These are phyloP conservation scores for Urtica urens DNA, from an alignment of 306 rosid species.

Conservation along the genomic window DNA sequence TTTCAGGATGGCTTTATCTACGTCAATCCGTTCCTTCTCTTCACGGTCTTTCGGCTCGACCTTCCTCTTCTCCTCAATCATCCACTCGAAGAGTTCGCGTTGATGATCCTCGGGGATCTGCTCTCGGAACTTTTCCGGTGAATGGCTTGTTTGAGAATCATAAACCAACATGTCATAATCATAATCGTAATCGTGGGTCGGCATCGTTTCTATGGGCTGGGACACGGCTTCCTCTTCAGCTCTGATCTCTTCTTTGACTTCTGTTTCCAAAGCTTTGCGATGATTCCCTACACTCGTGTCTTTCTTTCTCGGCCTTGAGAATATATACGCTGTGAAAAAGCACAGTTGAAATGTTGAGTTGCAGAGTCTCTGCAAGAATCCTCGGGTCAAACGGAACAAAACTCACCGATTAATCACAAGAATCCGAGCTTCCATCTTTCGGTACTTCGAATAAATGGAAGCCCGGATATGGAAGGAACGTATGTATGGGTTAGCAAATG, in stretches of 20 bases:
- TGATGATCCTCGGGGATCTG: slow-evolving; percentile 45
- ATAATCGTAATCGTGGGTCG: slow-evolving; percentile 16
- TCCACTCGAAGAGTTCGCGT: slow-evolving; percentile 42
- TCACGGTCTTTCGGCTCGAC: slow-evolving; percentile 27
- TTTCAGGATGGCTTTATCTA: slow-evolving; percentile 47
- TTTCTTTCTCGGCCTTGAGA: slow-evolving; percentile 41
- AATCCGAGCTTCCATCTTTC: too few relatives aligned
- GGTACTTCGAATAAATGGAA: too few relatives aligned
- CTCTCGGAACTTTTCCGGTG: slow-evolving; percentile 14
- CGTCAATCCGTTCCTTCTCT: slow-evolving; percentile 48
- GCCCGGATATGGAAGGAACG: too few relatives aligned
- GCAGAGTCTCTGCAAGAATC: too few relatives aligned
- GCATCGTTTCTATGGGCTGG: slow-evolving; percentile 20
- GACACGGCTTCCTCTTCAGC: slow-evolving; percentile 25
- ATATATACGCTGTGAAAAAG: slow-evolving; percentile 57
- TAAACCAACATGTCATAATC: too few relatives aligned
- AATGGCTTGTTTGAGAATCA: too few relatives aligned
- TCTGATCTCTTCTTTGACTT: slow-evolving; percentile 21
- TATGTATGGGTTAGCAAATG: too few relatives aligned
- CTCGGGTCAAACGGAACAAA: too few relatives aligned
- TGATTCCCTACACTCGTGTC: slow-evolving; percentile 20
- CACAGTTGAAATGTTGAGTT: too few relatives aligned
- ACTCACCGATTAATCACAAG: too few relatives aligned
- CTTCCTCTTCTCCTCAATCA: slow-evolving; percentile 55
- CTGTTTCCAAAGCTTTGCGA: slow-evolving; percentile 23